Evolutionary conservation across 2,329 filamentous ascomycete genomes (phyloP).

Genomic region (Ascochyta lentis): DNA sequence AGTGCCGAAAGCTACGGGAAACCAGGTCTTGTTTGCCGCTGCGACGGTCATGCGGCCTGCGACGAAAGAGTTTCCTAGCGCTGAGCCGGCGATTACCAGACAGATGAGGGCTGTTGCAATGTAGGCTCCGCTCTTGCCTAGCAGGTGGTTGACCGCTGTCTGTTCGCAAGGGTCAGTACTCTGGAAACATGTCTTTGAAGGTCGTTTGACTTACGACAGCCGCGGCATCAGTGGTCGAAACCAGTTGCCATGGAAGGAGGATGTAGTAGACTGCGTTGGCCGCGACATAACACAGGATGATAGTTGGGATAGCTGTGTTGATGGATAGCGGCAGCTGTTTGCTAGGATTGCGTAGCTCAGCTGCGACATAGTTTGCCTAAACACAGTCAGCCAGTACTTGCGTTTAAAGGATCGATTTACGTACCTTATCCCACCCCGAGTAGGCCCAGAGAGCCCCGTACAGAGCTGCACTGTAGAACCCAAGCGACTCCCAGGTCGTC

Average conservation of each 20-base stretch:
- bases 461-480: slow-evolving; percentile 65
- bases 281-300: slow-evolving; percentile 65
- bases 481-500: slow-evolving; percentile 64
- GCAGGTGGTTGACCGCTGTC: slow-evolving; percentile 54
- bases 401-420: slow-evolving; percentile 24
- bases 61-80: slow-evolving; percentile 69
- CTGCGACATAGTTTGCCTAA: slow-evolving; percentile 49
- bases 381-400: slow-evolving; percentile 1
- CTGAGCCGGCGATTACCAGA: slow-evolving; percentile 66
- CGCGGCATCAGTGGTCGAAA: slow-evolving; percentile 67
- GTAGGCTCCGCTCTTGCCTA: slow-evolving; percentile 59
- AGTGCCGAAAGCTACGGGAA: slow-evolving; percentile 36
- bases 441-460: slow-evolving; percentile 49
- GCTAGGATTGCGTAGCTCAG: slow-evolving; percentile 42
- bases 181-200: background rate
- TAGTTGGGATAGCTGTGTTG: slow-evolving; percentile 67
- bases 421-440: slow-evolving; percentile 48
- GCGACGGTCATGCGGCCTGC: slow-evolving; percentile 69
- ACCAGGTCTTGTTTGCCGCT: slow-evolving; percentile 52
- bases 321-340: slow-evolving; percentile 65
- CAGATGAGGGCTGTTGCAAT: slow-evolving; percentile 64
- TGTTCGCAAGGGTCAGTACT: slow-evolving; percentile 3
- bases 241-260: slow-evolving; percentile 64
- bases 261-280: slow-evolving; percentile 70
- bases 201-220: slow-evolving; percentile 60